These are phyloP conservation scores for Candida railenensis DNA, from an alignment of 805 yeast species.

Conservation along the genomic window DNA sequence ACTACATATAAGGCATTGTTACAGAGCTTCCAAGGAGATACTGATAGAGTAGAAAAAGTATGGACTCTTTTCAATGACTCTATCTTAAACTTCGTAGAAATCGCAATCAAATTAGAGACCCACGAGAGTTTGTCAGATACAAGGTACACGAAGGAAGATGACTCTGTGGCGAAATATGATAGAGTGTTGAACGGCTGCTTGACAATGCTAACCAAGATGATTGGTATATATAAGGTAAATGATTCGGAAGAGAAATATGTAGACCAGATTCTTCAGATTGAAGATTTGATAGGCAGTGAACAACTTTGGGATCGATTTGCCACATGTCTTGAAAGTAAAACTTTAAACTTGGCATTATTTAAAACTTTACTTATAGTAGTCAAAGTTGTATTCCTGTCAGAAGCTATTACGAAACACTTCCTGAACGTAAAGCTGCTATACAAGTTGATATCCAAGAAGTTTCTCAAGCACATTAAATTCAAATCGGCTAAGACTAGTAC, in stretches of 20 bases:
- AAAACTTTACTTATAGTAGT: conserved; percentile 24
- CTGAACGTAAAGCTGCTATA: conserved; percentile 15
- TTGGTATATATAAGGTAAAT: conserved; percentile 18
- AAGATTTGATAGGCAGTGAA: conserved; percentile 25
- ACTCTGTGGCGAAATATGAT: conserved; percentile 60
- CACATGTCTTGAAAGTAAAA: conserved; percentile 18
- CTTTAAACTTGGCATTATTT: conserved; percentile 31
- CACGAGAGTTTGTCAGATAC: conserved; percentile 71
- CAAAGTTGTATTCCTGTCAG: conserved; percentile 17
- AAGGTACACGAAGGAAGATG: conserved; percentile 64
- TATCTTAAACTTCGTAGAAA: conserved; percentile 53
- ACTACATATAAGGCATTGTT: conserved; percentile 48
- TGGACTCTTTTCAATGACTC: conserved; percentile 60
- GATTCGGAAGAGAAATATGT: conserved; percentile 10
- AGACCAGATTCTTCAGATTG: conserved; percentile 13
- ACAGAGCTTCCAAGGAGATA: conserved; percentile 55
- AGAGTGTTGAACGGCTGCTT: conserved; percentile 55
- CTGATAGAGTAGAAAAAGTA: conserved; percentile 50
- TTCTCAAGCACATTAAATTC: conserved; percentile 43
- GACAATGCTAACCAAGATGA: conserved; percentile 41
- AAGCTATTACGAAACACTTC: conserved; percentile 16
- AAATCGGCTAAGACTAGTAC: conserved; percentile 20
- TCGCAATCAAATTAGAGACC: conserved; percentile 55
- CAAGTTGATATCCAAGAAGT: conserved; percentile 44
- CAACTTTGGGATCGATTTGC: conserved; percentile 34